These are phyloP conservation scores for Hymenoscyphus albidus DNA, from an alignment of 2,329 filamentous ascomycete species.

Conservation along the genomic window DNA sequence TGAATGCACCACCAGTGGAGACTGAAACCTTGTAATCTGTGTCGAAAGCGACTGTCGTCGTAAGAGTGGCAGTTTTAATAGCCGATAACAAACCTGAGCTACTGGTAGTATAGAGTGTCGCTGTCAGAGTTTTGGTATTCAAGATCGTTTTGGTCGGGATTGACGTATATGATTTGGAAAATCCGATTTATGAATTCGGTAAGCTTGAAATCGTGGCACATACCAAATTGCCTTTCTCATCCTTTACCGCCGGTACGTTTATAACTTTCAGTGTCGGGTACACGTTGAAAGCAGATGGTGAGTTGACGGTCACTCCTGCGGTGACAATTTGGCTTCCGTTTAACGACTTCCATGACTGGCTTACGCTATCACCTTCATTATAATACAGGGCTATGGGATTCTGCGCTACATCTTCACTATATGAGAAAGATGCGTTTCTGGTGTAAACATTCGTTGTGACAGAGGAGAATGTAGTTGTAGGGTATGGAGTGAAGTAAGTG, in stretches of 20 bases:
- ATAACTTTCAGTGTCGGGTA: slow-evolving; percentile 18
- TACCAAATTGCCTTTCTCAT: slow-evolving; percentile 9
- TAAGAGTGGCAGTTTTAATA: slow-evolving; percentile 4
- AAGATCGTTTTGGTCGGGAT: neutral
- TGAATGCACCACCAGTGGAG: slow-evolving; percentile 6
- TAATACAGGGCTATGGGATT: slow-evolving; percentile 11
- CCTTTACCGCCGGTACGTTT: slow-evolving; percentile 11
- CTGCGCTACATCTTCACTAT: neutral
- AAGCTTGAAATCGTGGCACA: slow-evolving; percentile 13
- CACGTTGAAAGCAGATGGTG: slow-evolving; percentile 17
- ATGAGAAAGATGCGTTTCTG: slow-evolving; percentile 9
- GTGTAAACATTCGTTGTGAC: slow-evolving; percentile 14
- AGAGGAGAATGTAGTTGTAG: slow-evolving; percentile 12
- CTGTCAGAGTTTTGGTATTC: neutral
- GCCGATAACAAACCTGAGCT: slow-evolving; percentile 3
- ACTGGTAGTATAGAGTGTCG: slow-evolving; percentile 6
- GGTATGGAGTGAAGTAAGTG: slow-evolving; percentile 15
- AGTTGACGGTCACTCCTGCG: slow-evolving; percentile 14
- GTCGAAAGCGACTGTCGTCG: neutral
- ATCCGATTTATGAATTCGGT: neutral
- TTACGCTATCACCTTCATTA: slow-evolving; percentile 4
- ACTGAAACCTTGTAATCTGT: neutral
- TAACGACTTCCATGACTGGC: neutral
- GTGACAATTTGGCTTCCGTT: slow-evolving; percentile 13
- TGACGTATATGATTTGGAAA: neutral